A percentile compares a stretch with the other conserved stretches of the same genome.
These are phyloP conservation scores for Colletotrichum sp. DNA, from an alignment of 2,329 filamentous ascomycete species.

Conservation along the genomic window DNA sequence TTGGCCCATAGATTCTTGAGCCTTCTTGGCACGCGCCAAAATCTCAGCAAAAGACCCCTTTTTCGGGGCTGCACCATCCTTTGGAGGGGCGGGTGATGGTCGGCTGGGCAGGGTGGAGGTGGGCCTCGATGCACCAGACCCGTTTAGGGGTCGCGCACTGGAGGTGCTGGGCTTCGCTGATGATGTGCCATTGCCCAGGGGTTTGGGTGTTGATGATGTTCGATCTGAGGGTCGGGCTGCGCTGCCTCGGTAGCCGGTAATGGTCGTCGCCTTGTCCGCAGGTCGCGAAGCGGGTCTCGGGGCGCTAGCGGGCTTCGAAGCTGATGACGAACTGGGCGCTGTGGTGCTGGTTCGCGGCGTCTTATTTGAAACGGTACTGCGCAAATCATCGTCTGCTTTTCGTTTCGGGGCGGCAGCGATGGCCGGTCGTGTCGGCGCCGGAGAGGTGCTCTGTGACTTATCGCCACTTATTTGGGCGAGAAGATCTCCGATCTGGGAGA, in stretches of 20 bases:
- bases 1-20: slow-evolving; percentile 64
- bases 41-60: slow-evolving; percentile 79
- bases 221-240: slow-evolving; percentile 16
- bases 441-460: slow-evolving; percentile 41
- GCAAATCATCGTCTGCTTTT: slow-evolving; percentile 60
- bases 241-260: slow-evolving; percentile 19
- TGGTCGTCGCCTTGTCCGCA: neutral
- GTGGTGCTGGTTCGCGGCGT: slow-evolving; percentile 35
- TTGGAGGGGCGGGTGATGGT: slow-evolving; percentile 40
- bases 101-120: slow-evolving; percentile 2
- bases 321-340: slow-evolving; percentile 20
- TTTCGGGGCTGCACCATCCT: slow-evolving; percentile 59
- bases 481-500: slow-evolving; percentile 53
- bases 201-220: slow-evolving; percentile 7
- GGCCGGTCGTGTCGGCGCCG: slow-evolving; percentile 36
- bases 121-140: neutral
- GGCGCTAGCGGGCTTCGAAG: slow-evolving; percentile 28
- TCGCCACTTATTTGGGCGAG: slow-evolving; percentile 67
- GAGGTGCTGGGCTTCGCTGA: neutral
- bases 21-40: slow-evolving; percentile 73
- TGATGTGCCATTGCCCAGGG: slow-evolving; percentile 1
- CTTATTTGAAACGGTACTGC: slow-evolving; percentile 43
- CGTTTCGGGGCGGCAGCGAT: slow-evolving; percentile 50
- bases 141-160: slow-evolving; percentile 3
- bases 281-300: slow-evolving; percentile 23